Conservation (phyloP, 2,329 filamentous ascomycete species). For the Fusarium pseudonygamai region DNA sequence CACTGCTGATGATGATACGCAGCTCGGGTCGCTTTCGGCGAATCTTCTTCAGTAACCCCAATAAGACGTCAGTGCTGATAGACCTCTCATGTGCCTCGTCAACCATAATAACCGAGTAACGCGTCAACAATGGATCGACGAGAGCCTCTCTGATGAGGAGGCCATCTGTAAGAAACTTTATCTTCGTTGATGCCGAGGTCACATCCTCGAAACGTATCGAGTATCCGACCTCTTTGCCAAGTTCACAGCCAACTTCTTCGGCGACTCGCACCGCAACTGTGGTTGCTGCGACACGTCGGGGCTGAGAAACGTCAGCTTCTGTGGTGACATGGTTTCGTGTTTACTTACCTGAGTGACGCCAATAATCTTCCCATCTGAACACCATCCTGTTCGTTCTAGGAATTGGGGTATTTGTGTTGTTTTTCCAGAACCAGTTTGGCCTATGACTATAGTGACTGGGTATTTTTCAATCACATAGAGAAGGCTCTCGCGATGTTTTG, state of each 20-base stretch:
- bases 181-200: slow-evolving; percentile 83
- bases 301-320: slow-evolving; percentile 60
- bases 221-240: slow-evolving; percentile 93
- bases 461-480: slow-evolving; percentile 88
- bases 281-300: slow-evolving; percentile 88
- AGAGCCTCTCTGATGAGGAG: slow-evolving; percentile 90
- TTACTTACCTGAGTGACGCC: slow-evolving; percentile 84
- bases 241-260: slow-evolving; percentile 84
- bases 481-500: slow-evolving; percentile 80
- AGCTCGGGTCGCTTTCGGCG: slow-evolving; percentile 80
- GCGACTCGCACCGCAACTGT: slow-evolving; percentile 90
- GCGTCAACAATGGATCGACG: slow-evolving; percentile 87
- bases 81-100: slow-evolving; percentile 97
- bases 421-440: slow-evolving; percentile 94
- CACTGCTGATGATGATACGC: slow-evolving; percentile 90
- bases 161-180: slow-evolving; percentile 97
- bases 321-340: slow-evolving; percentile 9
- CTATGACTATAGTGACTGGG: slow-evolving; percentile 87
- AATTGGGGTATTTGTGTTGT: slow-evolving; percentile 96
- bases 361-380: slow-evolving; percentile 81
- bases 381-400: slow-evolving; percentile 89
- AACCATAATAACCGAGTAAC: slow-evolving; percentile 97
- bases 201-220: slow-evolving; percentile 93
- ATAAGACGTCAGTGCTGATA: slow-evolving; percentile 88
- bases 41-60: slow-evolving; percentile 93